Conservation (phyloP, 345 rosid genomes). For the Gossypium mustelinum region DNA sequence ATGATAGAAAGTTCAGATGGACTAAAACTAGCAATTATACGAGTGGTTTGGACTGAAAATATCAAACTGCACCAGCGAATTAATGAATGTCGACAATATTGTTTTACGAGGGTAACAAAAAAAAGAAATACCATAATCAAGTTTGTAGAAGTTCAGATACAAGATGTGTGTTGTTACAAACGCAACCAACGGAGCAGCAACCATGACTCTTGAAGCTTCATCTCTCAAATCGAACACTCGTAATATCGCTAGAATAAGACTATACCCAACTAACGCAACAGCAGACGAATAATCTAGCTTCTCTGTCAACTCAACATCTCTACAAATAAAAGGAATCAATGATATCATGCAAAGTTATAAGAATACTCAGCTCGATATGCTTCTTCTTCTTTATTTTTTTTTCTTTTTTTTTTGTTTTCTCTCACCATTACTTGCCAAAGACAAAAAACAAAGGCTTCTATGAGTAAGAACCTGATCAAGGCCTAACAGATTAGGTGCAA, state of each 20-base stretch:
- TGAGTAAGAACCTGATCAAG: not conserved
- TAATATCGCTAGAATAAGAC: constrained; percentile 59
- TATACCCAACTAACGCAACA: constrained; percentile 58
- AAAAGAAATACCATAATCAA: constrained; percentile 61
- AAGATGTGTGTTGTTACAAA: constrained; percentile 78
- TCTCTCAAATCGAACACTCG: constrained; percentile 68
- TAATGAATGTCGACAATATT: not conserved
- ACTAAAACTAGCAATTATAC: not conserved
- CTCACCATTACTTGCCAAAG: not conserved
- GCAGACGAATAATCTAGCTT: constrained; percentile 82
- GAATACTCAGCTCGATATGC: not conserved
- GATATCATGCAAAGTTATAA: not conserved
- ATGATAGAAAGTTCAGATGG: not conserved
- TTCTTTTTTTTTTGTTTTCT: not conserved
- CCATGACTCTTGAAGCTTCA: constrained; percentile 79
- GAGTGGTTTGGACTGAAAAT: not conserved
- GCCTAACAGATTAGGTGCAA: not conserved
- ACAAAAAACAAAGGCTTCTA: not conserved
- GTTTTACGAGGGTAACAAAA: not conserved
- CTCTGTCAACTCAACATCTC: constrained; percentile 84
- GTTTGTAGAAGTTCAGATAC: constrained; percentile 70
- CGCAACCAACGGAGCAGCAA: constrained; percentile 74
- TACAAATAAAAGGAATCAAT: constrained; percentile 21
- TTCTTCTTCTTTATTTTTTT: not conserved
- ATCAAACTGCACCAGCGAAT: too few species aligned